Conservation (phyloP, 1,284 basidiomycete species). For the Irpex lacteus region DNA sequence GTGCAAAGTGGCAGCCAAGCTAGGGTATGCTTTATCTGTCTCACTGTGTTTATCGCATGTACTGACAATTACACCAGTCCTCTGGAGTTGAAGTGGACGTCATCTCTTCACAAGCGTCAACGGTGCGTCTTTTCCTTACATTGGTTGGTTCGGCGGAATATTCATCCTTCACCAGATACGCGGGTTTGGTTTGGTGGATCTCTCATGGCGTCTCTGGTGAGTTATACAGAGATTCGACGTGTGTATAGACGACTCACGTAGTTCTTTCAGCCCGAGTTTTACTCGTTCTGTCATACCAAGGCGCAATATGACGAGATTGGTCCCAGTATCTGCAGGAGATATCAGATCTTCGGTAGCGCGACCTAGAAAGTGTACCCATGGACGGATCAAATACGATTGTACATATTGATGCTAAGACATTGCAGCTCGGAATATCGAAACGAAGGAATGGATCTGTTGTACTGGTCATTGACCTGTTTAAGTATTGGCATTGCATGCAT, state of each 20-base stretch:
- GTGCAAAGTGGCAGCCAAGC: slow-evolving; percentile 73
- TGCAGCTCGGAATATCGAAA: neutral
- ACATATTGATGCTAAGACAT: neutral
- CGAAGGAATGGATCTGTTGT: too few species aligned
- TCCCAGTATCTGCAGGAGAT: slow-evolving; percentile 91
- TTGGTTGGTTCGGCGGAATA: neutral
- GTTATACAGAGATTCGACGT: slow-evolving; percentile 29
- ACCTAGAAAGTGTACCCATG: slow-evolving; percentile 43
- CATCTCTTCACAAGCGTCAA: slow-evolving; percentile 97
- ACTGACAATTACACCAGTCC: slow-evolving; percentile 50
- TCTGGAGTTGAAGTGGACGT: slow-evolving; percentile 96
- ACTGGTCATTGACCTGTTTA: too few species aligned
- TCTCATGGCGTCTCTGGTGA: slow-evolving; percentile 85
- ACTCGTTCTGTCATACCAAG: slow-evolving; percentile 96
- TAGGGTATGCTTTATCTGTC: slow-evolving; percentile 51
- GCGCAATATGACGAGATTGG: slow-evolving; percentile 98
- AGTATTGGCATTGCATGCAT: too few species aligned
- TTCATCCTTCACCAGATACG: slow-evolving; percentile 54
- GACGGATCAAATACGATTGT: slow-evolving; percentile 12
- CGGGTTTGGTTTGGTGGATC: slow-evolving; percentile 99
- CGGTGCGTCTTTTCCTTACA: slow-evolving; percentile 44
- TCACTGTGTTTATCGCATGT: neutral
- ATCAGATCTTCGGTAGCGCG: slow-evolving; percentile 92
- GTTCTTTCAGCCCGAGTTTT: slow-evolving; percentile 89
- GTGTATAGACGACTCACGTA: neutral